Conservation (phyloP, 2,329 filamentous ascomycete species). For the Colletotrichum sp. region DNA sequence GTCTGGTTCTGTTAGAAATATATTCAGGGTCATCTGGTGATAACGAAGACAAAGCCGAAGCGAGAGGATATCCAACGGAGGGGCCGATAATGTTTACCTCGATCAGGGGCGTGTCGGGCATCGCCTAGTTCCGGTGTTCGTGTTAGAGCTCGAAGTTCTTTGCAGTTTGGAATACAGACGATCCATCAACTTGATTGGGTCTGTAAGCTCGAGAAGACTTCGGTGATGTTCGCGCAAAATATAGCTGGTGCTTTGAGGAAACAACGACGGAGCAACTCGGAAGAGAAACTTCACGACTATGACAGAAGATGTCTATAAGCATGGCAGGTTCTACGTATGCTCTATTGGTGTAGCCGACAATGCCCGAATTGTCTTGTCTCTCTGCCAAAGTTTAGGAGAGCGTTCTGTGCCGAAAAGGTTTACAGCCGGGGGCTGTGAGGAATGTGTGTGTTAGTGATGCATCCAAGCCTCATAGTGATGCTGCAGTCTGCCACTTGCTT, state of each 20-base stretch:
- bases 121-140: background rate
- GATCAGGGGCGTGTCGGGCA: background rate
- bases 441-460: rapidly evolving
- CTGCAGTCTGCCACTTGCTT: background rate
- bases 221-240: background rate
- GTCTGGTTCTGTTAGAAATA: background rate
- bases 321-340: background rate
- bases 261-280: background rate
- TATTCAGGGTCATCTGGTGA: background rate
- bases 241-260: background rate
- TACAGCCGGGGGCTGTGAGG: background rate
- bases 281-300: background rate
- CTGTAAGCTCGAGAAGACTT: background rate
- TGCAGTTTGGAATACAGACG: background rate
- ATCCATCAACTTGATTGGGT: background rate
- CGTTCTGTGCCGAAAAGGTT: background rate
- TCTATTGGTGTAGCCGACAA: background rate
- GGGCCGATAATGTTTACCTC: rapidly evolving
- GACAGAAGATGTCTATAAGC: background rate
- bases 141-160: background rate
- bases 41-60: background rate
- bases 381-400: background rate
- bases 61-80: rapidly evolving
- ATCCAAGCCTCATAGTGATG: background rate
- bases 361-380: too few species aligned